A percentile compares a stretch with the other conserved stretches of the same genome.
Conservation (phyloP, 352 stramenopile species). For the Globisporangium canariense region DNA sequence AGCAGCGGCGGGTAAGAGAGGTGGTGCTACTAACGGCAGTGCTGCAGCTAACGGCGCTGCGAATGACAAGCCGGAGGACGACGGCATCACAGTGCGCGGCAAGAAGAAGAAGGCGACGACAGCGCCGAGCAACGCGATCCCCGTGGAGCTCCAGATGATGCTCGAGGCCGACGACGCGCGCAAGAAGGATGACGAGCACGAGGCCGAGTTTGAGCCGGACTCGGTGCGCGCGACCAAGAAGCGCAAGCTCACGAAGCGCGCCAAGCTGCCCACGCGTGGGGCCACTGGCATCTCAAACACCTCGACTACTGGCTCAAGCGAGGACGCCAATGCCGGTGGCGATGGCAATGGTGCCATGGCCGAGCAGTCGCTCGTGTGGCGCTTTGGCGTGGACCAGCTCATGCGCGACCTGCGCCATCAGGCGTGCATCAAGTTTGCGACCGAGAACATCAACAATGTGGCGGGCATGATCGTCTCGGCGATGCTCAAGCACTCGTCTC, state of each 20-base stretch:
- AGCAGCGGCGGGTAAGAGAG: conserved; percentile 16
- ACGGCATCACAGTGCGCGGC: conserved; percentile 72
- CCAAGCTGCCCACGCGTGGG: conserved; percentile 72
- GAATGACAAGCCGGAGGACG: conserved; percentile 26
- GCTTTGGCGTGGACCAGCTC: conserved; percentile 71
- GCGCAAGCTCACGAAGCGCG: conserved; percentile 67
- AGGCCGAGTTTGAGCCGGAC: conserved; percentile 60
- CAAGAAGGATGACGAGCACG: conserved; percentile 44
- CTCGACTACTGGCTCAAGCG: conserved; percentile 19
- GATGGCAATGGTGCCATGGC: conserved; percentile 30
- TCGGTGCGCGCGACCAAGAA: conserved; percentile 47
- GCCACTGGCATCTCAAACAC: conserved; percentile 12
- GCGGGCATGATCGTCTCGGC: conserved; percentile 72
- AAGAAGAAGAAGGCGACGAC: conserved; percentile 59
- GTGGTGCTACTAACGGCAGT: background rate
- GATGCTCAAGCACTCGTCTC: conserved; percentile 80
- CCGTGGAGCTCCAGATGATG: conserved; percentile 86
- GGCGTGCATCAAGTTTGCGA: conserved; percentile 76
- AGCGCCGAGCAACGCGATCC: conserved; percentile 41
- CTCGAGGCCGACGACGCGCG: conserved; percentile 66
- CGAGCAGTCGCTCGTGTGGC: conserved; percentile 79
- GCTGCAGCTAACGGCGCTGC: conserved; percentile 13
- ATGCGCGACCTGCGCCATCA: conserved; percentile 78
- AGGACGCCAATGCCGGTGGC: conserved; percentile 25
- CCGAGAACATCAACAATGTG: conserved; percentile 84